Conservation (phyloP, 2,329 filamentous ascomycete species). For the Hypoxylon sp. region DNA sequence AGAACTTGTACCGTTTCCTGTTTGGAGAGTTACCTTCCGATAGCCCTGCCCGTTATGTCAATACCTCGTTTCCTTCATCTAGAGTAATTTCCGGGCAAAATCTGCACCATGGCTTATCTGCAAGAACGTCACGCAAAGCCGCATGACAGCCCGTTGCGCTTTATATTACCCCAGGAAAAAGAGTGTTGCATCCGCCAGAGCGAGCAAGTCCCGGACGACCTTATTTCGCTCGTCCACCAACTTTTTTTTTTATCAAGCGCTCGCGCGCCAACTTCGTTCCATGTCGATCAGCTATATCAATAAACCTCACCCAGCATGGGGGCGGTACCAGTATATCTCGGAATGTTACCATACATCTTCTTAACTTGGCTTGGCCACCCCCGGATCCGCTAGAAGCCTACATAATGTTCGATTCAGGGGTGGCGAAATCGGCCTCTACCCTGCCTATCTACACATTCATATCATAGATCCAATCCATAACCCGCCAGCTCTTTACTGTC, state of each 20-base stretch:
- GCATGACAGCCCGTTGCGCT: slow-evolving; percentile 40
- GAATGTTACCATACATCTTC: slow-evolving; percentile 46
- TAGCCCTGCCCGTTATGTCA: slow-evolving; percentile 32
- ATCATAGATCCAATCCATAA: slow-evolving; percentile 24
- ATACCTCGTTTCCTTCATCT: slow-evolving; percentile 42
- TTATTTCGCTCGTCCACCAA: slow-evolving; percentile 33
- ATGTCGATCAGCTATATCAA: slow-evolving; percentile 42
- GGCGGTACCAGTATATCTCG: slow-evolving; percentile 41
- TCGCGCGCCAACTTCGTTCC: slow-evolving; percentile 37
- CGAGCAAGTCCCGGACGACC: slow-evolving; percentile 39
- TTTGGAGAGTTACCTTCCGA: slow-evolving; percentile 48
- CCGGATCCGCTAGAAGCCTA: slow-evolving; percentile 32
- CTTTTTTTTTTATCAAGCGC: slow-evolving; percentile 23
- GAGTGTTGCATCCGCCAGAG: slow-evolving; percentile 48
- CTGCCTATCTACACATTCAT: slow-evolving; percentile 24
- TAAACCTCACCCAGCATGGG: slow-evolving; percentile 28
- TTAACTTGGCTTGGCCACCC: slow-evolving; percentile 41
- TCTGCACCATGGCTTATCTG: slow-evolving; percentile 41
- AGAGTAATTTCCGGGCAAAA: slow-evolving; percentile 48
- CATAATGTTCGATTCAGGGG: slow-evolving; percentile 35
- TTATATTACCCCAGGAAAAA: slow-evolving; percentile 42
- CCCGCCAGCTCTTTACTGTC: slow-evolving; percentile 20
- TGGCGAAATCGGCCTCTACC: slow-evolving; percentile 43
- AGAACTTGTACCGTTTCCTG: slow-evolving; percentile 35
- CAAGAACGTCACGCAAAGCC: slow-evolving; percentile 43